Percentiles rank a stretch among this genome's conserved stretches.
Evolutionary conservation across 305 asterid species (phyloP).

Genomic region (Fraxinus greggii): DNA sequence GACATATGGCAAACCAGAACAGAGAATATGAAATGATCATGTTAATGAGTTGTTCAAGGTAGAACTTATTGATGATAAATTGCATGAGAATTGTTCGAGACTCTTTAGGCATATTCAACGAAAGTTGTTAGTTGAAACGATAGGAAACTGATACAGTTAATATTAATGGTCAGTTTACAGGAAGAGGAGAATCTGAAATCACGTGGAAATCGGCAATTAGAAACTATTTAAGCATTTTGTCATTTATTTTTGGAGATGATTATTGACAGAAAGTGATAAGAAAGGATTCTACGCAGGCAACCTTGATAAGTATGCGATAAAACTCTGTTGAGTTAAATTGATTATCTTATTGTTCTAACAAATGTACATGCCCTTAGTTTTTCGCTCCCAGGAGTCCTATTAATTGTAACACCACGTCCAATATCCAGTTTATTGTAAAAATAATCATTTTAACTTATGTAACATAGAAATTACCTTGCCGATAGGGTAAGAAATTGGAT

Average conservation of each 20-base stretch:
- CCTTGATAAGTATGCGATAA: background rate
- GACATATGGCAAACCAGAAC: background rate
- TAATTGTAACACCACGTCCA: background rate
- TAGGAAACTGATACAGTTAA: background rate
- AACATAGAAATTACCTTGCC: conserved; percentile 63
- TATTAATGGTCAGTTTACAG: background rate
- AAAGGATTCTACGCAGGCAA: background rate
- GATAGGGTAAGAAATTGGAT: conserved; percentile 74
- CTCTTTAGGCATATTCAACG: background rate
- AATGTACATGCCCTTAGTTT: background rate
- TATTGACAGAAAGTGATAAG: background rate
- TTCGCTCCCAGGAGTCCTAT: conserved; percentile 1
- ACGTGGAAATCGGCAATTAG: background rate
- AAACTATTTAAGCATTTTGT: background rate
- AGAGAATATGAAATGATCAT: background rate
- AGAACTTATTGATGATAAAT: background rate
- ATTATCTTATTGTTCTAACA: conserved; percentile 1
- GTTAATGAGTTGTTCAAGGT: background rate
- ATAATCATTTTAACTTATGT: conserved; percentile 4
- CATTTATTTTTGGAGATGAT: background rate
- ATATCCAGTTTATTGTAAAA: conserved; percentile 17
- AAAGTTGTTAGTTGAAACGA: background rate
- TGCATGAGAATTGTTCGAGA: background rate
- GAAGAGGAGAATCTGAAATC: background rate
- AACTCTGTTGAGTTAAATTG: background rate